A percentile compares a stretch with the other conserved stretches of the same genome.
Evolutionary conservation across 2,329 filamentous ascomycete species (phyloP).

Genomic region (Penicillium oxalicum): DNA sequence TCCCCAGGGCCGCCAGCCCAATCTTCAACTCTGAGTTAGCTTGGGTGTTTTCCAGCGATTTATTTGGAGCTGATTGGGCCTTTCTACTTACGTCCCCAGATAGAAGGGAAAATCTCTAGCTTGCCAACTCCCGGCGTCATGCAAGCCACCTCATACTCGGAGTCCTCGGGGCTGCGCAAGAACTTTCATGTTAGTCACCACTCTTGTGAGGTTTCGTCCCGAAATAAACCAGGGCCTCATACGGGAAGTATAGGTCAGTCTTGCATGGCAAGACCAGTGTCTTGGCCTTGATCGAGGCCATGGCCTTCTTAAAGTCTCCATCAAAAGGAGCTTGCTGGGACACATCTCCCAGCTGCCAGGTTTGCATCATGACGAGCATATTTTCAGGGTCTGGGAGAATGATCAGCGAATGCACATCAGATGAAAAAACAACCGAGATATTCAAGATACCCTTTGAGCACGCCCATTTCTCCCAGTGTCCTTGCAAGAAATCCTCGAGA

Average conservation of each 20-base stretch:
- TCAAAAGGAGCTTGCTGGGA: slow-evolving; percentile 64
- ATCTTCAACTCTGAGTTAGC: slow-evolving; percentile 28
- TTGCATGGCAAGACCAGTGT: slow-evolving; percentile 64
- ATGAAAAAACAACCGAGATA: too few relatives aligned
- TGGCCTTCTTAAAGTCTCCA: slow-evolving; percentile 58
- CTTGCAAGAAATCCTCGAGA: slow-evolving; percentile 67
- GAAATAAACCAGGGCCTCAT: slow-evolving; percentile 23
- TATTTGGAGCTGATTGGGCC: neutral
- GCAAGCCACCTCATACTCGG: slow-evolving; percentile 62
- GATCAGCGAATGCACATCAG: neutral
- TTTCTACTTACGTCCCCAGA: slow-evolving; percentile 55
- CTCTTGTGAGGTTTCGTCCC: neutral
- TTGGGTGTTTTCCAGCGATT: neutral
- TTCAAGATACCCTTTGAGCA: slow-evolving; percentile 52
- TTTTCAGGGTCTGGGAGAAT: slow-evolving; percentile 59
- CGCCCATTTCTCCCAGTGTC: slow-evolving; percentile 72
- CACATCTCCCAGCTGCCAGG: slow-evolving; percentile 70
- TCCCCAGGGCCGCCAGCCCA: slow-evolving; percentile 65
- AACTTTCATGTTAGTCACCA: neutral
- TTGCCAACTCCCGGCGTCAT: slow-evolving; percentile 56
- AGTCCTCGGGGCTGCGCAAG: slow-evolving; percentile 61
- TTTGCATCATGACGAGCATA: slow-evolving; percentile 66
- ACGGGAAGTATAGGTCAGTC: slow-evolving; percentile 76
- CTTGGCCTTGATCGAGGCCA: slow-evolving; percentile 66
- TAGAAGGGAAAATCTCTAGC: slow-evolving; percentile 51